Evolutionary conservation across 768 basidiomycete species (phyloP).

Genomic region (Lyophyllum decastes): DNA sequence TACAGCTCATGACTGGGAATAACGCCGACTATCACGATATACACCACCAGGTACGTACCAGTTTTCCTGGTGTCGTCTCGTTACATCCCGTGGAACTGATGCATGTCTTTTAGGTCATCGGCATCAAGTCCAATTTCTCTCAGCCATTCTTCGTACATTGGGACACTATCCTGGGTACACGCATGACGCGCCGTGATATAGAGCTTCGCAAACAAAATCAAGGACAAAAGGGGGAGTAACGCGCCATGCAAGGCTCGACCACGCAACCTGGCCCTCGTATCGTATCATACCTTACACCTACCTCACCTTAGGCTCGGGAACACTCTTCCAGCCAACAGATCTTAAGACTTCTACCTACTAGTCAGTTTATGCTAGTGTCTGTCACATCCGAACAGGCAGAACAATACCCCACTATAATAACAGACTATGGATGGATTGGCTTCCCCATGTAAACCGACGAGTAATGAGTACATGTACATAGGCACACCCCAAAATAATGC

Average conservation of each 20-base stretch:
- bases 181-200: slow-evolving; percentile 74
- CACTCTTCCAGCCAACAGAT: neutral
- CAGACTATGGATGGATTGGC: neutral
- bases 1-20: slow-evolving; percentile 83
- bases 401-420: slow-evolving; percentile 8
- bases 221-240: slow-evolving; percentile 29
- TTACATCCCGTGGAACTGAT: neutral
- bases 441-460: neutral
- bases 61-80: neutral
- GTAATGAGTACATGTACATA: neutral
- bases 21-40: slow-evolving; percentile 98
- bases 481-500: slow-evolving; percentile 9
- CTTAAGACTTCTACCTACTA: neutral
- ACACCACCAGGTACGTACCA: slow-evolving; percentile 78
- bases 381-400: neutral
- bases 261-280: neutral
- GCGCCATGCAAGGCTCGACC: neutral
- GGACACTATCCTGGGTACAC: slow-evolving; percentile 84
- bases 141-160: slow-evolving; percentile 97
- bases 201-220: slow-evolving; percentile 46
- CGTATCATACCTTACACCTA: neutral
- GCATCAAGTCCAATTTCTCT: slow-evolving; percentile 94
- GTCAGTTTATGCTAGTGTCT: neutral
- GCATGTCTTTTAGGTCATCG: slow-evolving; percentile 50
- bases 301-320: neutral